A percentile compares a stretch with the other conserved stretches of the same genome.
Conservation (phyloP, 805 yeast genomes). For the Teunomyces pallodes region DNA sequence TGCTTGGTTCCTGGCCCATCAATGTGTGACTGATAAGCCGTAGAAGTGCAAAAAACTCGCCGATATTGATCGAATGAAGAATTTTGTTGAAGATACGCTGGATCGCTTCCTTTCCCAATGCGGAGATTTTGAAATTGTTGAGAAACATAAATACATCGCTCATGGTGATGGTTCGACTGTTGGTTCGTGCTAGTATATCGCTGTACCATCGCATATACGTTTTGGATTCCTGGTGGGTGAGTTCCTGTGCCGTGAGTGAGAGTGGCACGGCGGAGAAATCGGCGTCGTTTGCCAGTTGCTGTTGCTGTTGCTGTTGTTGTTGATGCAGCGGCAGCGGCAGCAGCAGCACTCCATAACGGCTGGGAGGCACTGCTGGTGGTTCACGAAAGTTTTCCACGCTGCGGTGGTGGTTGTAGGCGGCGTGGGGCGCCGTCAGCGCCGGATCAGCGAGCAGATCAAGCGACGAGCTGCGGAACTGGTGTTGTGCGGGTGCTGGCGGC, state of each 20-base stretch:
- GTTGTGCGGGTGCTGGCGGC: slow-evolving; percentile 5
- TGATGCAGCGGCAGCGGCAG: slow-evolving; percentile 28
- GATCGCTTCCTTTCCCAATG: slow-evolving; percentile 49
- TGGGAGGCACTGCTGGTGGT: slow-evolving; percentile 7
- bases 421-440: slow-evolving; percentile 1
- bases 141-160: slow-evolving; percentile 79
- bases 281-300: no score
- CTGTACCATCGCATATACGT: slow-evolving; percentile 94
- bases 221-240: slow-evolving; percentile 73
- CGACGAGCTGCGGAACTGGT: slow-evolving; percentile 11
- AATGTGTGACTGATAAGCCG: slow-evolving; percentile 76
- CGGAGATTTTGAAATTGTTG: slow-evolving; percentile 67
- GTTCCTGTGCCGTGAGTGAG: slow-evolving; percentile 62
- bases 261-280: slow-evolving; percentile 43
- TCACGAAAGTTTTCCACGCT: slow-evolving; percentile 12
- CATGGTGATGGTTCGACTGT: slow-evolving; percentile 62
- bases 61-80: slow-evolving; percentile 66
- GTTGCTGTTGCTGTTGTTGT: no score
- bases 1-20: slow-evolving; percentile 49
- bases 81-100: slow-evolving; percentile 50
- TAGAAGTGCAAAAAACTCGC: slow-evolving; percentile 85
- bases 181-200: slow-evolving; percentile 71
- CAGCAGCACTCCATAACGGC: background rate
- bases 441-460: slow-evolving; percentile 12
- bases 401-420: slow-evolving; percentile 5